Base-by-base conservation (phyloP, 2,329 filamentous ascomycete species). In the Remersonia thermophila region DNA sequence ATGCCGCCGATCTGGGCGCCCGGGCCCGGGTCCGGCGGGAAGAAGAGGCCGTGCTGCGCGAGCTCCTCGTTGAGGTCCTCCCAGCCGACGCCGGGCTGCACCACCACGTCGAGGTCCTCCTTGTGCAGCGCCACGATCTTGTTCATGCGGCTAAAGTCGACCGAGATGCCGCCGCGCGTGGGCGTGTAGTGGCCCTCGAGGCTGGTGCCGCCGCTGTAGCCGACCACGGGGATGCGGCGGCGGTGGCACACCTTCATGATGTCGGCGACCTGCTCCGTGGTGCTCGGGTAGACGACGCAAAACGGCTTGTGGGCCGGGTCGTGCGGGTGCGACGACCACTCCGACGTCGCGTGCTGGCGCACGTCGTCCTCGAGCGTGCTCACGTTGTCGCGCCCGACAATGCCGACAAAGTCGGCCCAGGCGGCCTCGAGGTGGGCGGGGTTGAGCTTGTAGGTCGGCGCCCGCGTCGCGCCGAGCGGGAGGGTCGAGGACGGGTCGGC, bases 1-100 rank as follows among this genome's bases (percentile, higher is more conserved):
- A 86, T 86, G 37, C 86, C 86, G 39, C 86, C 86, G 49, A 95
- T 94, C 78, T 84, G 84, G 42, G 86, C 86, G 13, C 86, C 85
- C 35, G 87, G 86, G 36, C 86, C 87, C 13, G 86, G 86, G 56
- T 94, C 86, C 1, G 85, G 86, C 15, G 86, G 86, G 61, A 94
- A 94, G 67, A 94, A 93, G 3, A 95, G 70, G 18, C 80, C 81
- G 41, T 84, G 67, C 33, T 76, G 67, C 6, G 64, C 67, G 13
- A 95, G 68, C 43, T 80, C 67, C 51, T 91, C 83, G 53, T 94
- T 94, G 27, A 95, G 65, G 7, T 69, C 55, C 60, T 94, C 83
- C 86, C 86, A 95, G 10, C 84, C 83, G 8, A 94, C 73, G 2
- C 83, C 86, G 4, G 81, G 80, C 57, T 85, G 81, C 14, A 85